Evolutionary conservation across 2,329 filamentous ascomycete genomes (phyloP), one percentile per base, ranked within the genome.

Genomic region (Hymenoscyphus fructigenus): DNA sequence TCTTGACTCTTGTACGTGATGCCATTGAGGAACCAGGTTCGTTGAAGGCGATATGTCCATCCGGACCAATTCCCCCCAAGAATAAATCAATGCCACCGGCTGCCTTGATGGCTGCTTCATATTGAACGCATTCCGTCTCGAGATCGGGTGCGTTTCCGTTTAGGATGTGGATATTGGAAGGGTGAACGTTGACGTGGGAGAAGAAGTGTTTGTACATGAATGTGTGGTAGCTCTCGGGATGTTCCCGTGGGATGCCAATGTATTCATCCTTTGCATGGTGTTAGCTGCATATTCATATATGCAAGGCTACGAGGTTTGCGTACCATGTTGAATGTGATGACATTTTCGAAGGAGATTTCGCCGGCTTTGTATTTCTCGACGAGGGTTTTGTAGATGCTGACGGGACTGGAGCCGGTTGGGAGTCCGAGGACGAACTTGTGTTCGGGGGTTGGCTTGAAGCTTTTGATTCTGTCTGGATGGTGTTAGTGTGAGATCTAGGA

Each of bases 121-220:
- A 96, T 57, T 86, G 85, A 57, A 89, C 85, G 74, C 91, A 94
- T 78, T 95, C 92, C 50, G 86, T 87, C 69, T 89, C 87, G 2
- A 92, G 85, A 74, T 92, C 90, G 15, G 84, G 79, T 0, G 91
- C 91, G 75, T 93, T 94, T 73, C 91, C 91, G 75, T 94, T 87
- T 47, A 94, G 85, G 73, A 95, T 92, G 79, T 96, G 88, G 75
- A 95, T 92, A 76, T 94, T 93, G 74, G 85, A 84, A 5, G 92
- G 92, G 69, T 88, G 85, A 71, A 95, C 89, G 75, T 96, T 91
- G 72, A 95, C 88, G 71, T 87, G 91, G 55, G 90, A 91, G 82
- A 96, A 96, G 83, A 96, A 92, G 79, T 95, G 85, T 79, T 91
- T 91, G 85, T 93, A 96, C 92, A 96, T 95, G 82, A 95, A 96